These are phyloP conservation scores for Trichoderma sp. DNA, from an alignment of 2,329 filamentous ascomycete species.

Conservation along the genomic window DNA sequence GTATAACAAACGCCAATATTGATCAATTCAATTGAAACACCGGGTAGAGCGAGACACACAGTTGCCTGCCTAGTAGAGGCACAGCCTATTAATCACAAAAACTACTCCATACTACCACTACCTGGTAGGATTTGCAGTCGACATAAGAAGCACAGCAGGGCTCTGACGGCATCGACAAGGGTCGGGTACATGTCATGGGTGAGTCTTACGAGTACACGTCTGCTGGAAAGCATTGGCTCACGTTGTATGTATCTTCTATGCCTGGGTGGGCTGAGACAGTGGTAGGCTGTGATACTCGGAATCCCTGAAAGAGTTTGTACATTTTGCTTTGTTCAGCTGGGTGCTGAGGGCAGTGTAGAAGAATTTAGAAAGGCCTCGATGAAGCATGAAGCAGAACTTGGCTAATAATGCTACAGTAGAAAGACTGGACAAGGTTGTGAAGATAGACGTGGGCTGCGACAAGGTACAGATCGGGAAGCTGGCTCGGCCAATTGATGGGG, in stretches of 20 bases:
- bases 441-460: not conserved
- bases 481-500: constrained; percentile 7
- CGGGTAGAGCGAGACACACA: not conserved
- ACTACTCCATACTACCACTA: not conserved
- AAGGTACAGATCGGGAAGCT: constrained; percentile 5
- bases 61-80: not conserved
- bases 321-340: not conserved
- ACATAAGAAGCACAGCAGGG: not conserved
- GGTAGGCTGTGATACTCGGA: not conserved
- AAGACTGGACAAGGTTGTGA: not conserved
- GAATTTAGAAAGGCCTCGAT: not conserved
- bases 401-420: not conserved
- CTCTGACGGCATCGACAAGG: constrained; percentile 8
- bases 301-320: not conserved
- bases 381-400: not conserved
- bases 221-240: not conserved
- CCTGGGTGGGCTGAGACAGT: not conserved
- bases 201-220: not conserved
- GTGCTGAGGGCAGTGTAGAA: not conserved
- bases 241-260: not conserved
- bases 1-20: not conserved
- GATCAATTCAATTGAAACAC: not conserved
- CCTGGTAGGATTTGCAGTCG: not conserved
- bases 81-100: not conserved
- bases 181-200: not conserved